Evolutionary conservation across 495 filamentous ascomycete genomes (phyloP), one percentile per base, ranked within the genome.

Genomic region (Aspergillus olivimuriae): DNA sequence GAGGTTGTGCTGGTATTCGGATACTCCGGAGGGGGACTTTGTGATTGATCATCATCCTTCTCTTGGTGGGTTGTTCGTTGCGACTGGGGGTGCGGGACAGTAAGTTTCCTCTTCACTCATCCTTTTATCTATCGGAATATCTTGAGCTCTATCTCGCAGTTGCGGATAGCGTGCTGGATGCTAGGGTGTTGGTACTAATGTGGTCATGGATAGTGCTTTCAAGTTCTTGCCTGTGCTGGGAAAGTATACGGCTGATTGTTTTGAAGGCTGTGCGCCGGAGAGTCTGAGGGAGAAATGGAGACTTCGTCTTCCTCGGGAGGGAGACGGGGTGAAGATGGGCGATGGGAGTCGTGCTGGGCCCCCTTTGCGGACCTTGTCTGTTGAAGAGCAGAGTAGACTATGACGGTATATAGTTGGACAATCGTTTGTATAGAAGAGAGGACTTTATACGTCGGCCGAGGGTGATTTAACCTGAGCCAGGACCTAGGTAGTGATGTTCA

Each of bases 181-280:
- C 3, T 0, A 12, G 4, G 14, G 20, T 11, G 2, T 19, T 20
- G 6, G 26, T 11, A 41, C 48, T 55, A 40, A 56, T 24, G 2
- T 19, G 0, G 16, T n/a, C 24, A 6, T 5, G 8, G 4, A n/a
- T 23, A 65, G 61, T 61, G 87, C 65, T 1, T 92, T 84, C 65
- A 91, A 92, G 56, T 92, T 91, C 52, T 52, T 90, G 46, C 87
- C 87, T 0, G 75, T 90, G 11, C 56, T 92, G 6, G 87, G 87
- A 4, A 77, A 81, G 33, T 77, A 77, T 51, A 75, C 89, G 30
- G 78, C 77, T 2, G 79, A 85, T 47, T 73, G 75, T 39, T 66
- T 89, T 28, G 58, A 70, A 50, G 59, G 69, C 4, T 59, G 65
- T 12, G 69, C 68, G 4, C 68, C 75, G 0, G 55, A 57, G 8